Percentiles rank a stretch among this genome's conserved stretches.
These are phyloP conservation scores for Aspergillus fumigatiaffinis DNA, from an alignment of 2,329 filamentous ascomycete genomes.

Conservation along the genomic window DNA sequence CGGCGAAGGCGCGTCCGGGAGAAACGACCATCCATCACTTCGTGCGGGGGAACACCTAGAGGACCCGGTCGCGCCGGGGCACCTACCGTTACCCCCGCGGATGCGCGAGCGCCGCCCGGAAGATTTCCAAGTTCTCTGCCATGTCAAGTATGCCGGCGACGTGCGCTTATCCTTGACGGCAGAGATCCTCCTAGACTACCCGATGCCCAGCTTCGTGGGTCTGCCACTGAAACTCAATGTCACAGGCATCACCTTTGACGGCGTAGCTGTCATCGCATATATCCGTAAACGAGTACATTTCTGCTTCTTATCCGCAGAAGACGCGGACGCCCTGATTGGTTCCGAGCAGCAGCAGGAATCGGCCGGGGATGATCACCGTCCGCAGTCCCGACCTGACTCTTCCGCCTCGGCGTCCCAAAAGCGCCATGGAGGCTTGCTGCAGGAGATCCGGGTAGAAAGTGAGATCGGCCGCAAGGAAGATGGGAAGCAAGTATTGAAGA, in stretches of 20 bases:
- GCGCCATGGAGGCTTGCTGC: conserved; percentile 70
- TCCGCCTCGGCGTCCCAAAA: conserved; percentile 21
- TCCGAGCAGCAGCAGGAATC: conserved; percentile 39
- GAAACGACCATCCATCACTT: conserved; percentile 15
- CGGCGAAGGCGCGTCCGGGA: conserved; percentile 20
- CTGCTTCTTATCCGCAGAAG: conserved; percentile 89
- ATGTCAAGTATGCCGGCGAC: conserved; percentile 84
- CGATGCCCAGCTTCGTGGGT: conserved; percentile 96
- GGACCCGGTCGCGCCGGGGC: conserved; percentile 14
- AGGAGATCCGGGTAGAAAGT: conserved; percentile 93
- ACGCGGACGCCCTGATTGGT: conserved; percentile 72
- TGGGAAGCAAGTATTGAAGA: conserved; percentile 92
- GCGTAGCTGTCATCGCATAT: conserved; percentile 85
- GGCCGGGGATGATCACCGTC: conserved; percentile 27
- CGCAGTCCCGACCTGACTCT: conserved; percentile 30
- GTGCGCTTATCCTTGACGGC: conserved; percentile 85
- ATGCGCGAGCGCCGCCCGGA: conserved; percentile 73
- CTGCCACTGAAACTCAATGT: conserved; percentile 94
- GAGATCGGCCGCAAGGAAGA: conserved; percentile 92
- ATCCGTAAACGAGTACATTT: conserved; percentile 88
- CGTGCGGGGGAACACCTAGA: conserved; percentile 18
- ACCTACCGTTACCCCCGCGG: conserved; percentile 43
- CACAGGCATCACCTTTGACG: conserved; percentile 91
- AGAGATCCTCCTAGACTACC: conserved; percentile 94
- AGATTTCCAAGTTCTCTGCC: conserved; percentile 88